phyloP scores from a whole-genome alignment of 2,329 filamentous ascomycete species.

The Xylariomycetidae sp. region DNA sequence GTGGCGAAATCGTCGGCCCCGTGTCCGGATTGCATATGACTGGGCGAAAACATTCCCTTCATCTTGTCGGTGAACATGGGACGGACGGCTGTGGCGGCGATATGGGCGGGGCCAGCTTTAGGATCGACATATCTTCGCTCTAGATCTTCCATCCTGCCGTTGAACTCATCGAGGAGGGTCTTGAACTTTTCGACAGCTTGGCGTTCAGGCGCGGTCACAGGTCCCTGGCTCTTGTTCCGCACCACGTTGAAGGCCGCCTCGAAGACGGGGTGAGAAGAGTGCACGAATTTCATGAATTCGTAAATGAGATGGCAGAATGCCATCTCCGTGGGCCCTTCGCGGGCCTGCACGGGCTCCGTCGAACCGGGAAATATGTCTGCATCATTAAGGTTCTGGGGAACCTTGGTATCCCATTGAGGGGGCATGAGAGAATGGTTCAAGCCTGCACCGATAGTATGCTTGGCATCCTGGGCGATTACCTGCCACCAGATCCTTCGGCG shows the following conservation, averaged over 20 bases:
- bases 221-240: conserved; percentile 2
- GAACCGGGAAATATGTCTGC: conserved; percentile 18
- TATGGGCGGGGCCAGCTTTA: conserved; percentile 19
- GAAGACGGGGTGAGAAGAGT: conserved; percentile 5
- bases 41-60: conserved; percentile 7
- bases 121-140: conserved; percentile 19
- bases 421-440: conserved; percentile 16
- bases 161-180: conserved; percentile 15
- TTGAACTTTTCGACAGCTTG: conserved; percentile 7
- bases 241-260: conserved; percentile 10
- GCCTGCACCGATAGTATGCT: conserved; percentile 19
- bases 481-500: conserved; percentile 38
- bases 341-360: conserved; percentile 10
- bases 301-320: conserved; percentile 14
- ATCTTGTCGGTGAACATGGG: conserved; percentile 12
- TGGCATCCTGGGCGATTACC: conserved; percentile 25
- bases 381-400: conserved; percentile 25
- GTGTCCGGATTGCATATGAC: conserved; percentile 11
- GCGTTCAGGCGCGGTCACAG: neutral
- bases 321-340: conserved; percentile 17
- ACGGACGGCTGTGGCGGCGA: conserved; percentile 8
- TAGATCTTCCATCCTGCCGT: conserved; percentile 13
- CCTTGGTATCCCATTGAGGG: conserved; percentile 14
- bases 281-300: conserved; percentile 8
- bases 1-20: conserved; percentile 13